A percentile compares a stretch with the other conserved stretches of the same genome.
Conservation (phyloP, 805 yeast genomes). For the Zygotorulaspora sp. region DNA sequence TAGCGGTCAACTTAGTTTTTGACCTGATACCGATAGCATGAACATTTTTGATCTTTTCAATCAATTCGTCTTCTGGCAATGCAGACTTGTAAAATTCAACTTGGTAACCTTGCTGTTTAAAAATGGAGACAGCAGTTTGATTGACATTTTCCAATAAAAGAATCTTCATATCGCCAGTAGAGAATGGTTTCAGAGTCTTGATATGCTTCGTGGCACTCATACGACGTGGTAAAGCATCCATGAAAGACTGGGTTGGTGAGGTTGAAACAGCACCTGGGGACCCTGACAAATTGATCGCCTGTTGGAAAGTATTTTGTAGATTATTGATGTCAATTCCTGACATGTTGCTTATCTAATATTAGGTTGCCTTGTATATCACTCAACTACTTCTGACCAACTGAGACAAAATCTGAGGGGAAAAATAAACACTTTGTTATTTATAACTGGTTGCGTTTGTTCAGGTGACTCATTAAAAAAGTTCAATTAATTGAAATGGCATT, state of each 20-base stretch:
- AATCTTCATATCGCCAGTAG: conserved; percentile 92
- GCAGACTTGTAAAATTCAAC: conserved; percentile 91
- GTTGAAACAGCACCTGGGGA: conserved; percentile 74
- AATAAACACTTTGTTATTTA: conserved; percentile 4
- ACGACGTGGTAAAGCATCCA: conserved; percentile 47
- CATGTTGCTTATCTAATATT: conserved; percentile 38
- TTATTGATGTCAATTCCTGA: conserved; percentile 61
- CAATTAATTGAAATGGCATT: conserved; percentile 1
- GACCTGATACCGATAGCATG: conserved; percentile 98
- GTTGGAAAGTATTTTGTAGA: conserved; percentile 51
- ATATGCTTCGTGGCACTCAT: conserved; percentile 44
- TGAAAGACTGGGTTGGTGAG: conserved; percentile 71
- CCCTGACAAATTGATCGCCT: conserved; percentile 46
- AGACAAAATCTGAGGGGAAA: not conserved
- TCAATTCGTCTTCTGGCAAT: conserved; percentile 85
- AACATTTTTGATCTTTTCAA: conserved; percentile 86
- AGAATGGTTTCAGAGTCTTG: conserved; percentile 86
- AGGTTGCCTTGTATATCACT: not conserved
- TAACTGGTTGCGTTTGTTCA: conserved; percentile 6
- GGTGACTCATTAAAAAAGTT: conserved; percentile 11
- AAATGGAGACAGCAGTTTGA: conserved; percentile 82
- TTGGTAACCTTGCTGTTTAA: conserved; percentile 90
- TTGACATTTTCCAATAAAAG: conserved; percentile 90
- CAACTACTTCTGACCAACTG: not conserved
- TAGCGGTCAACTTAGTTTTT: conserved; percentile 82